These are phyloP conservation scores for Talaromyces albobiverticillius DNA, from an alignment of 2,329 filamentous ascomycete genomes.

Conservation along the genomic window DNA sequence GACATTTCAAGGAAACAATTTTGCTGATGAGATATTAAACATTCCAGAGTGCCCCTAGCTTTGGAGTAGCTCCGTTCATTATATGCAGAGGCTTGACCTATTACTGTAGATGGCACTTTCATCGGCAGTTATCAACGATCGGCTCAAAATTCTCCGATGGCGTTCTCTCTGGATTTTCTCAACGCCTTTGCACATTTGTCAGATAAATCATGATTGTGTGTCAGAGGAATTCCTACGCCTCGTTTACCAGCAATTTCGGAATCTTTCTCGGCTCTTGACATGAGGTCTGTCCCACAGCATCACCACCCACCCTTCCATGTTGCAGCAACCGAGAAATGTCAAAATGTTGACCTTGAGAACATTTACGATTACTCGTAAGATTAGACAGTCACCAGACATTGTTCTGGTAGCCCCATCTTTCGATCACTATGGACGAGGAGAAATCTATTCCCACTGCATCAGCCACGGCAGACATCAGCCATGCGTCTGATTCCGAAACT, in stretches of 20 bases:
- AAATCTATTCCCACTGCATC: not conserved
- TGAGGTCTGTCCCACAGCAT: too few relatives aligned
- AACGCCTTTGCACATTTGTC: not conserved
- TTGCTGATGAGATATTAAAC: not conserved
- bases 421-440: not conserved
- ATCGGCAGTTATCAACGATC: not conserved
- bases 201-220: not conserved
- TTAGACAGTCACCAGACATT: not conserved
- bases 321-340: not conserved
- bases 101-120: not conserved
- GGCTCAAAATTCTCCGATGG: not conserved
- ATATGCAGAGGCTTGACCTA: not conserved
- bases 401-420: not conserved
- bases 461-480: not conserved
- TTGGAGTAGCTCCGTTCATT: not conserved
- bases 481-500: not conserved
- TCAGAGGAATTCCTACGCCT: not conserved
- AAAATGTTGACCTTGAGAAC: not conserved
- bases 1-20: not conserved
- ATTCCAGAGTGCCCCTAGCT: too few relatives aligned
- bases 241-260: too few relatives aligned
- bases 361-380: not conserved
- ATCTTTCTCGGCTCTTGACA: too few relatives aligned
- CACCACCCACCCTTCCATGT: not conserved
- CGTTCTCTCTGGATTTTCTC: not conserved